Evolutionary conservation across 257 asterid species (phyloP), one percentile per base, ranked within the genome.

Genomic region (Solanum piurae): DNA sequence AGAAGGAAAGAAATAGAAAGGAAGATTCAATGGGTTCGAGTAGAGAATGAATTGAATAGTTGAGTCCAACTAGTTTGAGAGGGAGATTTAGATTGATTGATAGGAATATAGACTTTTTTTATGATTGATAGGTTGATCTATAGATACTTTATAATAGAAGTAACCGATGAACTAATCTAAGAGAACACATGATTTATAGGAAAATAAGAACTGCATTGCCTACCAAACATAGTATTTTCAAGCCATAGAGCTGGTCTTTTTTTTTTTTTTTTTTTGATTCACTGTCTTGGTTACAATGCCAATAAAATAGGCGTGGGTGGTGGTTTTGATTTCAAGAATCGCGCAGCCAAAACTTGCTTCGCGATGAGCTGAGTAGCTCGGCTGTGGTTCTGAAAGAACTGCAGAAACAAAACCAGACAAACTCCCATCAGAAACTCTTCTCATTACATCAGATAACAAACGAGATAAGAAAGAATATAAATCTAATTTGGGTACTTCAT

Each of bases 271-370:
- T 7, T n/a, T n/a, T 29, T 29, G 92, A 77, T 82, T 88, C 92
- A 16, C 79, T 71, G 16, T 93, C 95, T 9, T 93, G 95, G 88
- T 94, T 94, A 0, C 92, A 92, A 29, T 93, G 93, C 95, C 95
- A 94, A 27, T 89, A 88, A 83, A 93, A 69, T 74, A 90, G 2
- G 94, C 91, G 42, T 94, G 94, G 13, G 92, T 92, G 25, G 93
- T 82, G 83, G 92, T 92, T 90, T 91, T 92, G 44, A 93, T 69
- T 38, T 93, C 95, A n/a, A 93, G 92, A 46, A 92, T 79, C 25
- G 91, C 93, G 38, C 91, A 94, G 1, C 97, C 93, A 55, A 90
- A 93, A 89, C 95, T 93, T 42, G 95, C 95, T 62, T 94, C 92
- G 0, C 97, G 87, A 27, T 49, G 91, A 6, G 94, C 95, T 18